These are phyloP conservation scores for Neonectria hederae DNA, from an alignment of 2,329 filamentous ascomycete species.

Conservation along the genomic window DNA sequence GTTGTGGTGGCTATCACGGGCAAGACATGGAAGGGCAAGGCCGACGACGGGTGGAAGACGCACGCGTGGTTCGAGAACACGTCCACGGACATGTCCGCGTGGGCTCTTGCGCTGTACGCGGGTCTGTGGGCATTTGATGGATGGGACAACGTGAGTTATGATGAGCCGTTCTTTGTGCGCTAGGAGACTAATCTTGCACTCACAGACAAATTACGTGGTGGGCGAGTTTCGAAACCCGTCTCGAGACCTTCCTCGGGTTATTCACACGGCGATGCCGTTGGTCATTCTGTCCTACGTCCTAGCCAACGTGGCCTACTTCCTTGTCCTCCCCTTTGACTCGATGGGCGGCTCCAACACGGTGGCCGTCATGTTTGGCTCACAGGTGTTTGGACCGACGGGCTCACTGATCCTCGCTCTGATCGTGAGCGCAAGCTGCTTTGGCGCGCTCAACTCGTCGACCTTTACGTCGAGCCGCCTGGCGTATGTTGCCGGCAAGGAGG, in stretches of 20 bases:
- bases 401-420: slow-evolving; percentile 86
- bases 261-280: slow-evolving; percentile 94
- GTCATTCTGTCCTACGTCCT: slow-evolving; percentile 92
- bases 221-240: slow-evolving; percentile 94
- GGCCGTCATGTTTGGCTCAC: slow-evolving; percentile 90
- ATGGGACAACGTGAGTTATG: slow-evolving; percentile 88
- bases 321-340: slow-evolving; percentile 82
- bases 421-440: slow-evolving; percentile 91
- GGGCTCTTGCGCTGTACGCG: slow-evolving; percentile 94
- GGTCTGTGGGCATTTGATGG: slow-evolving; percentile 98
- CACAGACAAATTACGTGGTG: slow-evolving; percentile 93
- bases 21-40: slow-evolving; percentile 77
- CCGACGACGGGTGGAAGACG: slow-evolving; percentile 87
- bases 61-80: slow-evolving; percentile 91
- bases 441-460: slow-evolving; percentile 90
- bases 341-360: slow-evolving; percentile 93
- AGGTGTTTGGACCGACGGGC: slow-evolving; percentile 88
- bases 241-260: slow-evolving; percentile 90
- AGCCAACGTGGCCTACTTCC: slow-evolving; percentile 92
- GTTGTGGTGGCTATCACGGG: slow-evolving; percentile 91
- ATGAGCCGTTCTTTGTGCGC: background rate
- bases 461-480: slow-evolving; percentile 93
- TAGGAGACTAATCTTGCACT: slow-evolving; percentile 32
- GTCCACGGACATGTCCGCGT: slow-evolving; percentile 79
- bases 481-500: slow-evolving; percentile 94